Evolutionary conservation across 371 early-diverging fungal species (phyloP).

Genomic region (Mucor velutinosus): DNA sequence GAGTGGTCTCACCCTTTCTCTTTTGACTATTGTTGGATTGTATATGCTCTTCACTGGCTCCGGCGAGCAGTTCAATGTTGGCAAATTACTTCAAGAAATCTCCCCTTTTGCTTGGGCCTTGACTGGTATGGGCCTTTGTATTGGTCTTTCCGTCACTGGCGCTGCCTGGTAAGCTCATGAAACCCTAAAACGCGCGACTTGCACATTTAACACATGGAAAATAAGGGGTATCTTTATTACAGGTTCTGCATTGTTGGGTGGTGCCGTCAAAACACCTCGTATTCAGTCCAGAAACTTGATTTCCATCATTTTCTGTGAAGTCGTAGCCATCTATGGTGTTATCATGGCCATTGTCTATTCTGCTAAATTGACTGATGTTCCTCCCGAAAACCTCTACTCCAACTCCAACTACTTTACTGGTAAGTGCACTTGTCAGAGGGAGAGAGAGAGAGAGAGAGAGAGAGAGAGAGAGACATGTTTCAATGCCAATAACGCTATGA

Average conservation of each 20-base stretch:
- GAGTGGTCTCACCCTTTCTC: slow-evolving; percentile 32
- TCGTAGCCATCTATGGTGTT: slow-evolving; percentile 97
- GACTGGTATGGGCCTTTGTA: slow-evolving; percentile 84
- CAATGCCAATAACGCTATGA: not conserved
- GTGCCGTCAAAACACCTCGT: slow-evolving; percentile 90
- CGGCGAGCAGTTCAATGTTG: slow-evolving; percentile 87
- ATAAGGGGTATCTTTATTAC: slow-evolving; percentile 94
- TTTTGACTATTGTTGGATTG: slow-evolving; percentile 57
- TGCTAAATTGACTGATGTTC: slow-evolving; percentile 72
- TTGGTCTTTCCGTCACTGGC: slow-evolving; percentile 91
- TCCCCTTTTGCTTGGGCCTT: slow-evolving; percentile 93
- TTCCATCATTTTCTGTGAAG: slow-evolving; percentile 98
- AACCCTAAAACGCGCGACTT: slow-evolving; percentile 7
- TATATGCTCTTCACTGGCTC: slow-evolving; percentile 87
- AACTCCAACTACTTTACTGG: slow-evolving; percentile 68
- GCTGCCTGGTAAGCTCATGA: slow-evolving; percentile 84
- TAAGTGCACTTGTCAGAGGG: slow-evolving; percentile 23
- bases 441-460: too few species aligned
- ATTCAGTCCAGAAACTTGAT: slow-evolving; percentile 97
- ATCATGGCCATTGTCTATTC: slow-evolving; percentile 97
- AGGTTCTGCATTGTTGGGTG: slow-evolving; percentile 90
- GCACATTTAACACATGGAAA: not conserved
- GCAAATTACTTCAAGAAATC: slow-evolving; percentile 72
- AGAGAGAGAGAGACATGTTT: too few species aligned
- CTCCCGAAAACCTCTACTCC: slow-evolving; percentile 46